These are phyloP conservation scores for Lentithecium fluviatile DNA, from an alignment of 495 filamentous ascomycete species.

Conservation along the genomic window DNA sequence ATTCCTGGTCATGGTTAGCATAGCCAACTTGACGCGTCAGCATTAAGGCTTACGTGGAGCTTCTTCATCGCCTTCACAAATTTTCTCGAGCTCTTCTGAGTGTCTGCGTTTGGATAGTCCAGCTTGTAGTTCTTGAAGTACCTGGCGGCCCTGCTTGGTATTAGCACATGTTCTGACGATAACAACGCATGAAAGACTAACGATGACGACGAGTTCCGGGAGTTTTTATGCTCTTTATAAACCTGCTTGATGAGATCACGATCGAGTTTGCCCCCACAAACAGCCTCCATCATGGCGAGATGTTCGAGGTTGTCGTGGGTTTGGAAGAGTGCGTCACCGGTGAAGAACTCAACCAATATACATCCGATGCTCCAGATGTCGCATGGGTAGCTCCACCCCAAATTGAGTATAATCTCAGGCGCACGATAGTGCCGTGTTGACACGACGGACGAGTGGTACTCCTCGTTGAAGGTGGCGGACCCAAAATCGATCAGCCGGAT, in stretches of 20 bases:
- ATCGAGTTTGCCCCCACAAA: conserved; percentile 75
- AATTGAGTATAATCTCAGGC: conserved; percentile 93
- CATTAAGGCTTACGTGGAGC: conserved; percentile 63
- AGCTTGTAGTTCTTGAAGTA: conserved; percentile 82
- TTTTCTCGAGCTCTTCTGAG: conserved; percentile 80
- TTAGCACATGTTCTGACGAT: conserved; percentile 36
- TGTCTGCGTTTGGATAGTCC: conserved; percentile 86
- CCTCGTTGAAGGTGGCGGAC: conserved; percentile 95
- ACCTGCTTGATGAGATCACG: conserved; percentile 72
- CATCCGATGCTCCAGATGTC: conserved; percentile 99
- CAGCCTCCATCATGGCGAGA: conserved; percentile 98
- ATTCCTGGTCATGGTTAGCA: conserved; percentile 60
- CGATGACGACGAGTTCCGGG: conserved; percentile 76
- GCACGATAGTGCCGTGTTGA: conserved; percentile 95
- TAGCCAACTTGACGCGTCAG: conserved; percentile 5
- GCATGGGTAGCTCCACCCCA: conserved; percentile 97
- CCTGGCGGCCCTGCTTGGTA: conserved; percentile 45
- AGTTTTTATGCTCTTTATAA: conserved; percentile 58
- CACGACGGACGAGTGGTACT: conserved; percentile 96
- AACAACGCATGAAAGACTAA: conserved; percentile 49
- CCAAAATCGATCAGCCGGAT: conserved; percentile 98
- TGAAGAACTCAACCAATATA: conserved; percentile 98
- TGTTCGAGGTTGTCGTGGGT: conserved; percentile 98
- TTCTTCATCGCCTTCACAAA: conserved; percentile 96
- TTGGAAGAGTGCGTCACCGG: conserved; percentile 95